phyloP scores from a whole-genome alignment of 345 rosid species.

The Aurinia saxatilis region DNA sequence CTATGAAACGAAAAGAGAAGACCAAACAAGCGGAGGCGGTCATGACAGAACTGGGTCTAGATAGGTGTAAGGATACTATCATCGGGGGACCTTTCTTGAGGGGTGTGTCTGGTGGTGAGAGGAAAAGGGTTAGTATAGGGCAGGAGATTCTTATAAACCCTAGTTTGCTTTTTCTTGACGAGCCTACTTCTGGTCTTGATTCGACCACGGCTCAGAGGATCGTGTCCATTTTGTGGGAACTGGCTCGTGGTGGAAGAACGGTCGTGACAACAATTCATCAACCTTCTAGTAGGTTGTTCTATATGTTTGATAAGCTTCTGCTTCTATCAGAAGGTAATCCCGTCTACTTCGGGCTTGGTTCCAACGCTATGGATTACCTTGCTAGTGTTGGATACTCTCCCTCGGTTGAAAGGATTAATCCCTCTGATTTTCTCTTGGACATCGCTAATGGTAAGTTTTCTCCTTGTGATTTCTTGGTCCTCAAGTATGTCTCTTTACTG shows the following conservation, averaged over 20 bases:
- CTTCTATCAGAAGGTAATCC: slow-evolving; percentile 78
- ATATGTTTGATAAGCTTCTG: slow-evolving; percentile 80
- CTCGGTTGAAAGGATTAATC: slow-evolving; percentile 47
- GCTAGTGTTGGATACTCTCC: slow-evolving; percentile 55
- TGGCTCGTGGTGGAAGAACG: slow-evolving; percentile 76
- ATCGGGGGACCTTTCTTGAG: slow-evolving; percentile 77
- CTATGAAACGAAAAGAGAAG: slow-evolving; percentile 49
- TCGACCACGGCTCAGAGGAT: slow-evolving; percentile 85
- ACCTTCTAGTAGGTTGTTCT: slow-evolving; percentile 77
- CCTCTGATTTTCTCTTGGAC: slow-evolving; percentile 91
- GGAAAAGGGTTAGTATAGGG: slow-evolving; percentile 91
- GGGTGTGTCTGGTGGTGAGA: slow-evolving; percentile 86
- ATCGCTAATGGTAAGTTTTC: slow-evolving; percentile 79
- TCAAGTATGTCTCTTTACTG: neutral
- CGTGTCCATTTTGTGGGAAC: slow-evolving; percentile 45
- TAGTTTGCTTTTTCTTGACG: slow-evolving; percentile 76
- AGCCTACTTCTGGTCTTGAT: slow-evolving; percentile 95
- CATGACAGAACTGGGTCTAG: slow-evolving; percentile 57
- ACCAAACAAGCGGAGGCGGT: slow-evolving; percentile 63
- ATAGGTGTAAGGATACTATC: slow-evolving; percentile 53
- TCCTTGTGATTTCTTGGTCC: neutral
- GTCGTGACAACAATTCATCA: slow-evolving; percentile 84
- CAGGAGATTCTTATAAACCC: slow-evolving; percentile 90
- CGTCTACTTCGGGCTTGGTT: slow-evolving; percentile 46
- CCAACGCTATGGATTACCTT: slow-evolving; percentile 69